A percentile compares a stretch with the other conserved stretches of the same genome.
Conservation (phyloP, 139 green algal genomes). For the Chlorella vulgaris region DNA sequence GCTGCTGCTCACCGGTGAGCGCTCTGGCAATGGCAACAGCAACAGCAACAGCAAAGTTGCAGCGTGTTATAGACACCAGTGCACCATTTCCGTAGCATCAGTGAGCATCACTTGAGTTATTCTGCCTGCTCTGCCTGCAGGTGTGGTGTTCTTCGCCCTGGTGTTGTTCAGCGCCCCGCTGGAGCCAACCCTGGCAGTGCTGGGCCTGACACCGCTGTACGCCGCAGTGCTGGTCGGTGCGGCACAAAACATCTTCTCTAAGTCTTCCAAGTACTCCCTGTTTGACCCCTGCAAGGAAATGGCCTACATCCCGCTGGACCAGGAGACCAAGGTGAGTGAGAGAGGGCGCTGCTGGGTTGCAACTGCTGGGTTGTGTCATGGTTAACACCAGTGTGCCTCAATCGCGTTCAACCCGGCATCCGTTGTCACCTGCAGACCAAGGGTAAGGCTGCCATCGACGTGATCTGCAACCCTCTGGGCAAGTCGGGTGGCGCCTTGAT, state of each 20-base stretch:
- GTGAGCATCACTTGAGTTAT: neutral
- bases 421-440: constrained; percentile 64
- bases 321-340: constrained; percentile 76
- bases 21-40: too few species aligned
- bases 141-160: constrained; percentile 95
- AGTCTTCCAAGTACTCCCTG: constrained; percentile 97
- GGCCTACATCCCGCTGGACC: constrained; percentile 98
- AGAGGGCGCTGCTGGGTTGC: neutral
- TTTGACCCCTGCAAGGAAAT: constrained; percentile 99
- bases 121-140: constrained; percentile 5
- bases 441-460: constrained; percentile 99
- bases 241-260: constrained; percentile 98
- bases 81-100: too few species aligned
- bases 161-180: constrained; percentile 84
- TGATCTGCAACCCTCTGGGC: constrained; percentile 99
- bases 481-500: constrained; percentile 99
- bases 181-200: constrained; percentile 74
- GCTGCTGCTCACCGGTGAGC: constrained; percentile 90
- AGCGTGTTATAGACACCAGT: too few species aligned
- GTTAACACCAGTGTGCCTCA: neutral
- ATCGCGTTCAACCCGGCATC: too few species aligned
- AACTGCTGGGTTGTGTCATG: neutral
- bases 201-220: constrained; percentile 94
- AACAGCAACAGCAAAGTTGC: too few species aligned
- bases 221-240: constrained; percentile 96